phyloP scores from a whole-genome alignment of 176 grass and related monocot genomes.

The Chloris gayana region DNA sequence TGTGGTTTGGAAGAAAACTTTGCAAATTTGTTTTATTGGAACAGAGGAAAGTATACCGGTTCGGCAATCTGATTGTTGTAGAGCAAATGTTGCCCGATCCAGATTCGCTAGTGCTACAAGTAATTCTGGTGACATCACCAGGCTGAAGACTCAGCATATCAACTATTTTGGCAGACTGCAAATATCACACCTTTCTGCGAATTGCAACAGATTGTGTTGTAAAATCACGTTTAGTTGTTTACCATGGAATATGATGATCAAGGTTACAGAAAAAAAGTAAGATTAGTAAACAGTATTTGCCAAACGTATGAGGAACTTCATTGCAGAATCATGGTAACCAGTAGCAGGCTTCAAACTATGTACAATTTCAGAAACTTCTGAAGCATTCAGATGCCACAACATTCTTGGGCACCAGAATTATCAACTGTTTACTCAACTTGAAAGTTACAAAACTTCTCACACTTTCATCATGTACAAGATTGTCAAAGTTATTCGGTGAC shows the following conservation, averaged over 20 bases:
- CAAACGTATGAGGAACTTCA: neutral
- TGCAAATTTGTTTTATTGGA: neutral
- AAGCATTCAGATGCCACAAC: constrained; percentile 36
- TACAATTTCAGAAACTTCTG: constrained; percentile 25
- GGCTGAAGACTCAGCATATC: neutral
- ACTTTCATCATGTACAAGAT: constrained; percentile 32
- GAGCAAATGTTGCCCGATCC: neutral
- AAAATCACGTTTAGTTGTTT: neutral
- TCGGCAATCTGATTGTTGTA: neutral
- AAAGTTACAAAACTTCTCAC: constrained; percentile 23
- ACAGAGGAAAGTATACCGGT: neutral
- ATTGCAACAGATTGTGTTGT: neutral
- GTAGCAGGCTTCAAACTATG: constrained; percentile 26
- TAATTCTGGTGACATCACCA: too few species aligned
- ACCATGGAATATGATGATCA: neutral
- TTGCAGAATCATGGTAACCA: constrained; percentile 2
- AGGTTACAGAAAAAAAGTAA: neutral
- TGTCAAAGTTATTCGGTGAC: constrained; percentile 21
- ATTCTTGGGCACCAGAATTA: constrained; percentile 21
- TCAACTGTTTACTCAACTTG: neutral
- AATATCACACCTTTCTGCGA: neutral
- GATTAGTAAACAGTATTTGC: neutral
- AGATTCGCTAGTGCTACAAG: too few species aligned
- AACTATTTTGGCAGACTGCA: neutral
- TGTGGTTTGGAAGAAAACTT: neutral